A percentile compares a stretch with the other conserved stretches of the same genome.
Conservation (phyloP, 2,329 filamentous ascomycete species). For the Proliferodiscus dingleyae region DNA sequence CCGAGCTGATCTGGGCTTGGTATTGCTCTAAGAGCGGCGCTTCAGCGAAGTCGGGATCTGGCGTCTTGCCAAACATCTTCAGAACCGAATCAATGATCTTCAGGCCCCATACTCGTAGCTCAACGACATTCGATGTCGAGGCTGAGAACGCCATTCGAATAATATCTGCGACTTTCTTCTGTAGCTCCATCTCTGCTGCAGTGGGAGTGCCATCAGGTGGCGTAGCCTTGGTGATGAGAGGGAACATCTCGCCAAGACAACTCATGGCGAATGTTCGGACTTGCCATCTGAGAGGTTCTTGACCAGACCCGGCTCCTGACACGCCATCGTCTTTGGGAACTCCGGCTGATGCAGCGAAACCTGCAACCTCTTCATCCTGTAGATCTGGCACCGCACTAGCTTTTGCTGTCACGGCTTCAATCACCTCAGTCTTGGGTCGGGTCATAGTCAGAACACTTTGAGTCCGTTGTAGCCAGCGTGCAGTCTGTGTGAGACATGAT, state of each 20-base stretch:
- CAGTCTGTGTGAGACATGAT: slow-evolving; percentile 74
- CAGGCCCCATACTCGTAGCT: slow-evolving; percentile 83
- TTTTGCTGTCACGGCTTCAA: slow-evolving; percentile 41
- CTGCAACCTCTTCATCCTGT: slow-evolving; percentile 93
- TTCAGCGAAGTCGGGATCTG: slow-evolving; percentile 96
- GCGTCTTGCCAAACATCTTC: slow-evolving; percentile 92
- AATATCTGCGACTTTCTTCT: slow-evolving; percentile 82
- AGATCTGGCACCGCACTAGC: slow-evolving; percentile 64
- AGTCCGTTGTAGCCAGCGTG: slow-evolving; percentile 81
- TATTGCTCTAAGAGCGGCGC: slow-evolving; percentile 96
- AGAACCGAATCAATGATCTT: slow-evolving; percentile 91
- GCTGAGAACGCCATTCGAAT: slow-evolving; percentile 97
- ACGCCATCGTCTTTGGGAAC: slow-evolving; percentile 54
- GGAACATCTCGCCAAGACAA: slow-evolving; percentile 77
- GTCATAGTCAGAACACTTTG: slow-evolving; percentile 88
- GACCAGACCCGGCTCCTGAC: slow-evolving; percentile 52
- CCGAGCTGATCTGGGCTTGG: slow-evolving; percentile 95
- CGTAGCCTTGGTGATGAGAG: slow-evolving; percentile 72
- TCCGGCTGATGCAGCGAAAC: slow-evolving; percentile 73
- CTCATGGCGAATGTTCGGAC: slow-evolving; percentile 91
- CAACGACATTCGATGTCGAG: slow-evolving; percentile 86
- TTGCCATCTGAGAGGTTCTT: slow-evolving; percentile 92
- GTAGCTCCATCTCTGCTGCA: slow-evolving; percentile 69
- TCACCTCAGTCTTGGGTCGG: slow-evolving; percentile 57
- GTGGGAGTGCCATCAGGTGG: slow-evolving; percentile 75